These are phyloP conservation scores for Salvia rosmarinus DNA, from an alignment of 257 asterid genomes.

Conservation along the genomic window DNA sequence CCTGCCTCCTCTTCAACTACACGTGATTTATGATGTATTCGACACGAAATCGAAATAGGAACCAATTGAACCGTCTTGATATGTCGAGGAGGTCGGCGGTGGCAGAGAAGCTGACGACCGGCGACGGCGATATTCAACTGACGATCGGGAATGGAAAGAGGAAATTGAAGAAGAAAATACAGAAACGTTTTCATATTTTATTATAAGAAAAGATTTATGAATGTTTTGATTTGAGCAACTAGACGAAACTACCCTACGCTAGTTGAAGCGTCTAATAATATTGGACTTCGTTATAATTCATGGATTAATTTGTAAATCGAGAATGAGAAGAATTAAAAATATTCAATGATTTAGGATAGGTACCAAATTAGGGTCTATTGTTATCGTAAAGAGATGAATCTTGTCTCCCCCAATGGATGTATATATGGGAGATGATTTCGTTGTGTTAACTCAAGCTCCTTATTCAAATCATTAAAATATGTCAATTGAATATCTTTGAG, in stretches of 20 bases:
- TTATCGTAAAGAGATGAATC: too few relatives aligned
- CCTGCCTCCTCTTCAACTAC: conserved; percentile 26
- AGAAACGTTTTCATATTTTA: conserved; percentile 3
- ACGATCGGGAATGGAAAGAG: conserved; percentile 11
- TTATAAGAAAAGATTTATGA: not conserved
- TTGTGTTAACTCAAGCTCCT: too few relatives aligned
- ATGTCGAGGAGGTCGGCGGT: conserved; percentile 19
- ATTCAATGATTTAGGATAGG: too few relatives aligned
- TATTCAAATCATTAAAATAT: too few relatives aligned
- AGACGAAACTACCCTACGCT: conserved; percentile 29
- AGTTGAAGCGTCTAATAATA: not conserved
- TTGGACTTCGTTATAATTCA: not conserved
- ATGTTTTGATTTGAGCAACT: not conserved
- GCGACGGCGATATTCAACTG: conserved; percentile 41
- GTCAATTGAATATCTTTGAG: too few relatives aligned
- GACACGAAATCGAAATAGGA: not conserved
- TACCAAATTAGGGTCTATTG: too few relatives aligned
- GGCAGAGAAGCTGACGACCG: conserved; percentile 29
- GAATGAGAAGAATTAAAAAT: not conserved
- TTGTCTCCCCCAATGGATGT: too few relatives aligned
- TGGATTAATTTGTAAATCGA: not conserved
- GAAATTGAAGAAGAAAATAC: conserved; percentile 13
- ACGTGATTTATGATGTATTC: conserved; percentile 15
- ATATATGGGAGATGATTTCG: too few relatives aligned
- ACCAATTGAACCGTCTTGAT: not conserved